phyloP scores from a whole-genome alignment of 2,329 filamentous ascomycete genomes.

The Niveomyces coronatus region DNA sequence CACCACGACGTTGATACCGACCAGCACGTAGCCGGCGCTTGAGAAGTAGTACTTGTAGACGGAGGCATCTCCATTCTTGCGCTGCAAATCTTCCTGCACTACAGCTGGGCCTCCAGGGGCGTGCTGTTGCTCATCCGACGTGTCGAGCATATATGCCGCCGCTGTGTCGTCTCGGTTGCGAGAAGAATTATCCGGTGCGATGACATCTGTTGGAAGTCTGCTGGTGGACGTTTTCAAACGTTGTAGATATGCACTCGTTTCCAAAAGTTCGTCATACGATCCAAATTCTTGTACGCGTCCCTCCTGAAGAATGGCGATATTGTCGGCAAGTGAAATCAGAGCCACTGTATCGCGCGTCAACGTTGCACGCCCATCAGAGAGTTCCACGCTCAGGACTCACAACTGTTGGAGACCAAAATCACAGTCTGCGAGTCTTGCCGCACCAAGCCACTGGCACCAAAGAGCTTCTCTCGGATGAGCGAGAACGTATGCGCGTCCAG shows the following conservation, averaged over 20 bases:
- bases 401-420: background rate
- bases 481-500: background rate
- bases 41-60: conserved; percentile 11
- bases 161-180: too few species aligned
- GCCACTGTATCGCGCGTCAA: background rate
- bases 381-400: background rate
- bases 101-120: background rate
- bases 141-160: too few species aligned
- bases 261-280: background rate
- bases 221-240: too few species aligned
- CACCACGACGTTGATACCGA: background rate
- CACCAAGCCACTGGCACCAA: background rate
- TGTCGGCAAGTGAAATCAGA: background rate
- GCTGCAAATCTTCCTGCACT: background rate
- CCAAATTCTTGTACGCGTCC: background rate
- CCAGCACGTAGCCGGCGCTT: background rate
- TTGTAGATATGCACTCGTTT: background rate
- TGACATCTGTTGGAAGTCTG: too few species aligned
- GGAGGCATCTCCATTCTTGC: conserved; percentile 9
- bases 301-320: background rate
- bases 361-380: too few species aligned
- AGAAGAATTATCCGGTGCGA: too few species aligned
- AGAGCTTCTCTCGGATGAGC: background rate
- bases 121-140: background rate
- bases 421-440: background rate